Conservation (phyloP, 371 early-diverging fungal genomes). For the Mortierella sp. region DNA sequence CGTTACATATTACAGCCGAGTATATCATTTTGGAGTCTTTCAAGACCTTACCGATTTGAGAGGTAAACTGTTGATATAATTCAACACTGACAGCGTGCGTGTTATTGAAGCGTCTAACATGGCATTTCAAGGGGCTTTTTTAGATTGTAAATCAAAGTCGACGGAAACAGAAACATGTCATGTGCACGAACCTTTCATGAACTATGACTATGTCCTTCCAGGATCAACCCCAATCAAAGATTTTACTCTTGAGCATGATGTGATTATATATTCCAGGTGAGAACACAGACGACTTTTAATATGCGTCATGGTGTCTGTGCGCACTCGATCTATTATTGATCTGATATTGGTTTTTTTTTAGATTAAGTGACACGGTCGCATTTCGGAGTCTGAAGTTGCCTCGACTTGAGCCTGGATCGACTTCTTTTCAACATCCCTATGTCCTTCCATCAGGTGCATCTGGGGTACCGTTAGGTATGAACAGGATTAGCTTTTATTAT, state of each 20-base stretch:
- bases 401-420: constrained; percentile 21
- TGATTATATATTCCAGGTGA: constrained; percentile 44
- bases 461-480: constrained; percentile 27
- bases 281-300: neutral
- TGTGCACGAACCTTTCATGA: constrained; percentile 36
- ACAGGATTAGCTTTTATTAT: neutral
- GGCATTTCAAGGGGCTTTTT: neutral
- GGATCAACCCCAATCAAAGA: constrained; percentile 51
- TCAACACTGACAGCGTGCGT: too few species aligned
- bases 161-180: constrained; percentile 46
- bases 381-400: constrained; percentile 43
- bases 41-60: constrained; percentile 1
- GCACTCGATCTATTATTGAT: neutral
- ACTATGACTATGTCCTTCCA: constrained; percentile 48
- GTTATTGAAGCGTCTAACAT: neutral
- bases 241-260: constrained; percentile 47
- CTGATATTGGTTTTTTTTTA: neutral
- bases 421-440: constrained; percentile 29
- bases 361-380: constrained; percentile 24
- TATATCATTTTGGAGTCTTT: constrained; percentile 47
- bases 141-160: constrained; percentile 22
- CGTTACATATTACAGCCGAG: constrained; percentile 29
- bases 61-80: neutral
- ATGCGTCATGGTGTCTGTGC: neutral
- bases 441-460: constrained; percentile 21